Percentiles rank a stretch among this genome's conserved stretches.
Evolutionary conservation across 306 rosid species (phyloP).

Genomic region (Malus orientalis): DNA sequence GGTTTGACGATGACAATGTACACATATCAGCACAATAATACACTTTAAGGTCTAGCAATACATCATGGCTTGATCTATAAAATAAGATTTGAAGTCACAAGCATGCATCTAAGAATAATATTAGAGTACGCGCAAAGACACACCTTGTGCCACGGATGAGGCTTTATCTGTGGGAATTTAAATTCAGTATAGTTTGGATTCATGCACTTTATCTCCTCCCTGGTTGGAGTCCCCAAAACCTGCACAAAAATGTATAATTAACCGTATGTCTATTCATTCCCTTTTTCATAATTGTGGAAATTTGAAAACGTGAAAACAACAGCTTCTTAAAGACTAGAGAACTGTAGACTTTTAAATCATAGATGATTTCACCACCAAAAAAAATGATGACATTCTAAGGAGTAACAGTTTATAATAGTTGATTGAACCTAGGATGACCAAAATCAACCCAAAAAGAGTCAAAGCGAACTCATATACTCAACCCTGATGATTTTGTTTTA

Average conservation of each 20-base stretch:
- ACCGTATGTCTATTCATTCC: not conserved
- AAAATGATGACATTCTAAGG: not conserved
- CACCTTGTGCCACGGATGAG: constrained; percentile 99
- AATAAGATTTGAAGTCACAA: not conserved
- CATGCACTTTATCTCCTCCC: constrained; percentile 99
- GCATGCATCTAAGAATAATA: not conserved
- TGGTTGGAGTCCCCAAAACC: constrained; percentile 98
- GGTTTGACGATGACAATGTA: not conserved
- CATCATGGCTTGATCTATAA: not conserved
- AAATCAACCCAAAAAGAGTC: not conserved
- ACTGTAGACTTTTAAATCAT: not conserved
- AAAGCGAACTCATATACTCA: not conserved
- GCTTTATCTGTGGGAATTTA: constrained; percentile 98
- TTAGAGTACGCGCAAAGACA: not conserved
- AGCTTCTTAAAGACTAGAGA: not conserved
- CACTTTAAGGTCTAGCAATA: not conserved
- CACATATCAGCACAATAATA: not conserved
- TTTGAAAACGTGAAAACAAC: not conserved
- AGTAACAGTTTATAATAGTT: not conserved
- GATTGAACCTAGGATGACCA: not conserved
- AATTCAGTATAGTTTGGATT: constrained; percentile 96
- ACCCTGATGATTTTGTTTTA: not conserved
- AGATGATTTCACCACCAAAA: not conserved
- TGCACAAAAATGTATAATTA: constrained; percentile 18
- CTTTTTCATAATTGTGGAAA: not conserved